Base-by-base conservation (phyloP, 352 stramenopile genomes). In the Globisporangium radiosum region DNA sequence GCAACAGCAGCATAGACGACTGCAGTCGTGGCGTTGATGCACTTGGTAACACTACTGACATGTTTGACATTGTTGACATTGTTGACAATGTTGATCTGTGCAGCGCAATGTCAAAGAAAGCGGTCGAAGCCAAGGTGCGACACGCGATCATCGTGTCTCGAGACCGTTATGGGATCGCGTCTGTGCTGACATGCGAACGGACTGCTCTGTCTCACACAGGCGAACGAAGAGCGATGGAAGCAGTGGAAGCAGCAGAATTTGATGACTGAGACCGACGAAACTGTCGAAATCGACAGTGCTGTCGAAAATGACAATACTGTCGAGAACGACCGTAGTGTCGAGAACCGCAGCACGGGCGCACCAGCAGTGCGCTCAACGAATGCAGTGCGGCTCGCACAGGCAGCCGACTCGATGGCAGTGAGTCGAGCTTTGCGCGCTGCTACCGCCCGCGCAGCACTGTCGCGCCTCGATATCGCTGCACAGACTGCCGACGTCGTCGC, bases 101-200 rank as follows among this genome's bases (percentile, higher is more conserved):
- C 51, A 90, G 80, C 37, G 66, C 70, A 10, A 75, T 89, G 71
- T 91, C 81, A 0, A 75, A 87, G 62, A 95, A 93, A 54, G 83
- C 85, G 10, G 76, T 85, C 50, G 81, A 91, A 62, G 83, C 85
- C 10, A 81, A 90, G 71, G 84, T 90, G 62, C 43, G 47, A 51
- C 25, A 13, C 25, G 25, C 25, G 25, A 33, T 33, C 25, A 33
- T 33, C 25, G 25, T 33, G 25, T 33, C 25, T 33, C 25, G 8
- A 39, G n/a, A 4, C 44, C 39, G 14, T 37, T 51, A 33, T 49
- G 40, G 43, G 6, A 50, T 40, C 52, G 49, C 17, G 38, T 60
- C 38, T 52, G 1, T 44, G 1, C 1, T n/a, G 14, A 47, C 42
- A 47, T 10, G 13, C 42, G 9, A 15, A n/a, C 59, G 40, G 1